phyloP scores from a whole-genome alignment of 202 grass and related monocot genomes.

The Carex arenaria region DNA sequence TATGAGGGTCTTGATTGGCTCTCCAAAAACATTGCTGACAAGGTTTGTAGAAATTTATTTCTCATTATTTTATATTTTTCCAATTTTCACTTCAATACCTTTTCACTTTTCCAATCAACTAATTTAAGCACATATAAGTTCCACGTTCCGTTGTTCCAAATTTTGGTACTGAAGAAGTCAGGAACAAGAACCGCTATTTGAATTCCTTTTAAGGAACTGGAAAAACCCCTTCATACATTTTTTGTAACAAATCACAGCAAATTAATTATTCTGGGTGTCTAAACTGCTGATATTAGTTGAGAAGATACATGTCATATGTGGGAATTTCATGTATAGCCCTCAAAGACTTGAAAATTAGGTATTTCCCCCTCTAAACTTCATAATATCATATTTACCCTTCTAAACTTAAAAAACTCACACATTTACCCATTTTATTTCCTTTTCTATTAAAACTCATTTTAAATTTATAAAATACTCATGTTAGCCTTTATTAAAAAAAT shows the following conservation, averaged over 20 bases:
- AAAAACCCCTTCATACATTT: neutral
- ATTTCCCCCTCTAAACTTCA: too few relatives aligned
- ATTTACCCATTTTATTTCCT: too few relatives aligned
- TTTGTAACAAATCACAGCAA: neutral
- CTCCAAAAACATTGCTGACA: constrained; percentile 24
- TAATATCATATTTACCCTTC: too few relatives aligned
- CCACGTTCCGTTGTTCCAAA: neutral
- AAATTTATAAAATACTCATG: too few relatives aligned
- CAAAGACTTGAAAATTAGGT: too few relatives aligned
- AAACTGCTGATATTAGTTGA: neutral
- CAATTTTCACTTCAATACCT: neutral
- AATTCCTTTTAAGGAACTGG: neutral
- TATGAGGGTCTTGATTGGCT: constrained; percentile 44
- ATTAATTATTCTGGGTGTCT: neutral
- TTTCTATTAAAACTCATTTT: too few relatives aligned
- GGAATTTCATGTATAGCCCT: too few relatives aligned
- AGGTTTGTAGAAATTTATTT: constrained; percentile 19
- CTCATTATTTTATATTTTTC: neutral
- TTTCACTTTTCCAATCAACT: neutral
- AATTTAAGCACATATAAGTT: neutral
- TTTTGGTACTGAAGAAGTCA: neutral
- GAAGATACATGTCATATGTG: neutral
- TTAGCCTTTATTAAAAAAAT: too few relatives aligned
- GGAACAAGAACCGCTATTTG: neutral
- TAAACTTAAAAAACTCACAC: too few relatives aligned